Evolutionary conservation across 768 basidiomycete species (phyloP).

Genomic region (Exsudoporus frostii): DNA sequence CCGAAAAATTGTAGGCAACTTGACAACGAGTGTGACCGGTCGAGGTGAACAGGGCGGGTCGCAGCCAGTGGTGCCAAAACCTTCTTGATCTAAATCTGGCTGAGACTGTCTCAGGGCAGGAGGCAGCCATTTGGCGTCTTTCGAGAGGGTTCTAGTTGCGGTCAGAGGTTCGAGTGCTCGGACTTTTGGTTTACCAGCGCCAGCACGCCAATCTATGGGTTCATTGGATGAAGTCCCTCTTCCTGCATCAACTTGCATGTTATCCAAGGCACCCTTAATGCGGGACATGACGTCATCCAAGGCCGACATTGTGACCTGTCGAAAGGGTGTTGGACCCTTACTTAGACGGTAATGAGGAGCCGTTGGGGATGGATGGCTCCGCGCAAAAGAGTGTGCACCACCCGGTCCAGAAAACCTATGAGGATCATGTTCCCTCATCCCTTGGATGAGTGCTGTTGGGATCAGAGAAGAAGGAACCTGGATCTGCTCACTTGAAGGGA

Average conservation of each 20-base stretch:
- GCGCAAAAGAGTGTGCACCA: constrained; percentile 13
- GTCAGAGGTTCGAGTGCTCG: constrained; percentile 15
- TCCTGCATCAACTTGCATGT: constrained; percentile 53
- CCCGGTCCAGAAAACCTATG: constrained; percentile 18
- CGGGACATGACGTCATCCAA: constrained; percentile 82
- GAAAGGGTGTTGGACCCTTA: constrained; percentile 32
- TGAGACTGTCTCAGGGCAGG: constrained; percentile 45
- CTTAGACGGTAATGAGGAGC: constrained; percentile 20
- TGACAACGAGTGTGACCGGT: constrained; percentile 40
- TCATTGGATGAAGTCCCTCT: constrained; percentile 19
- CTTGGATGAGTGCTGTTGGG: constrained; percentile 2
- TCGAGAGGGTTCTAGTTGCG: constrained; percentile 21
- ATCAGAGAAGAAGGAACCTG: neutral
- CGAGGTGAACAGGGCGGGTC: constrained; percentile 50
- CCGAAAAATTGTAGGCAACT: constrained; percentile 45
- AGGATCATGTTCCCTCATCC: constrained; percentile 18
- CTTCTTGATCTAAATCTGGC: constrained; percentile 41
- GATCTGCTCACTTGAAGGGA: constrained; percentile 7
- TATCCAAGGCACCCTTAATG: constrained; percentile 75
- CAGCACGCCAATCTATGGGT: constrained; percentile 20
- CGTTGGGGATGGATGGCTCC: constrained; percentile 17
- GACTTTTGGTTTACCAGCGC: constrained; percentile 21
- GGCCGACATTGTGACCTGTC: constrained; percentile 63
- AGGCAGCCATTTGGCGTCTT: constrained; percentile 53
- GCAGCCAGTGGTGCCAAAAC: constrained; percentile 43